Evolutionary conservation across 2,329 filamentous ascomycete species (phyloP).

Genomic region (Ophiostoma novo-ulmi): DNA sequence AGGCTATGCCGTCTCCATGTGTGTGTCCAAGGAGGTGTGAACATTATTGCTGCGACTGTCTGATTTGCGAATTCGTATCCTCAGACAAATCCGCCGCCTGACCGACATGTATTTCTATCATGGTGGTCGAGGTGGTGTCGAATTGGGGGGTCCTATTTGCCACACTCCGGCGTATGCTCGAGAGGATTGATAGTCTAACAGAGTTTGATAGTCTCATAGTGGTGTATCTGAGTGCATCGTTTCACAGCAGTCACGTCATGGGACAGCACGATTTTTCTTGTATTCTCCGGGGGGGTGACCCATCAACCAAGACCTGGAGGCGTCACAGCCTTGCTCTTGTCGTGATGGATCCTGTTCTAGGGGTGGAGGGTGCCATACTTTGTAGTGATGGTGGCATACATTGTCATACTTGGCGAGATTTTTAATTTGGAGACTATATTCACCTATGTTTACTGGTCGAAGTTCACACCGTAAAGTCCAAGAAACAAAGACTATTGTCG

Average conservation of each 20-base stretch:
- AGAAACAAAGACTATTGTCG: neutral
- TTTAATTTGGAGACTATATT: neutral
- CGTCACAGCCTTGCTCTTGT: neutral
- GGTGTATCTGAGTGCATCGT: neutral
- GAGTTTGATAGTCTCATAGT: too few relatives aligned
- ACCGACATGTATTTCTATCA: neutral
- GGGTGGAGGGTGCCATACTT: neutral
- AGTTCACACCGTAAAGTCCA: neutral
- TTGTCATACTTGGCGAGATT: neutral
- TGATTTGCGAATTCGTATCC: slow-evolving; percentile 11
- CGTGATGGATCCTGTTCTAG: neutral
- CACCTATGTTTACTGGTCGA: too few relatives aligned
- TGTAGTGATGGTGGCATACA: neutral
- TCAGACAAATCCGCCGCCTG: neutral
- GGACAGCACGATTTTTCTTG: neutral
- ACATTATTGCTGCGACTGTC: neutral
- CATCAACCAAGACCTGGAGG: neutral
- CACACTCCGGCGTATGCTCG: neutral
- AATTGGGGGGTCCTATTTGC: neutral
- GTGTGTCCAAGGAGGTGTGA: neutral
- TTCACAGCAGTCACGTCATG: neutral
- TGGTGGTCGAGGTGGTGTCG: neutral
- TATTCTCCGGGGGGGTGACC: neutral
- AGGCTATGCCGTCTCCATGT: neutral
- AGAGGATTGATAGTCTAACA: neutral